These are phyloP conservation scores for Thelonectria discophora DNA, from an alignment of 2,329 filamentous ascomycete genomes.

Conservation along the genomic window DNA sequence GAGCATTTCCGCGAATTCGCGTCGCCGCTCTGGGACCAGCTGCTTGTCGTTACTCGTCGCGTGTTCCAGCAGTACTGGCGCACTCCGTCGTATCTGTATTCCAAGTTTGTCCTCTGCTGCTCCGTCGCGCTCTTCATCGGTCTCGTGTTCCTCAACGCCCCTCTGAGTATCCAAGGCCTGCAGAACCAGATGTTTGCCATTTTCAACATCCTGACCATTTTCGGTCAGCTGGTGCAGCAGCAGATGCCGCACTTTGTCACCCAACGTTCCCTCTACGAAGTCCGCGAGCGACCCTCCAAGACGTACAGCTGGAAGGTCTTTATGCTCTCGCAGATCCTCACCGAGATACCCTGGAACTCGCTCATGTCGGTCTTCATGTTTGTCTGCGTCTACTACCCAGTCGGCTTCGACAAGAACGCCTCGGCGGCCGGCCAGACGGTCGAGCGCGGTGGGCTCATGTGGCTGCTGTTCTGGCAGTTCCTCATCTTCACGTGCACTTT, in stretches of 20 bases:
- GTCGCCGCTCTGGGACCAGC: slow-evolving; percentile 74
- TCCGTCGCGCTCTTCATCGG: slow-evolving; percentile 78
- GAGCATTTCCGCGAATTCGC: slow-evolving; percentile 78
- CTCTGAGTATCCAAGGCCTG: slow-evolving; percentile 77
- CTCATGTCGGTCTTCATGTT: slow-evolving; percentile 79
- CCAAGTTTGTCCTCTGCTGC: slow-evolving; percentile 76
- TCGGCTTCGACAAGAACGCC: slow-evolving; percentile 79
- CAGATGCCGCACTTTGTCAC: slow-evolving; percentile 88
- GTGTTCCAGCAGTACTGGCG: slow-evolving; percentile 95
- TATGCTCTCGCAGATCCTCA: slow-evolving; percentile 82
- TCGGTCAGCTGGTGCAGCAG: slow-evolving; percentile 79
- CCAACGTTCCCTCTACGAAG: slow-evolving; percentile 83
- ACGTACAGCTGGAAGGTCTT: slow-evolving; percentile 88
- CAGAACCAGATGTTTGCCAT: slow-evolving; percentile 89
- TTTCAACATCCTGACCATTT: slow-evolving; percentile 84
- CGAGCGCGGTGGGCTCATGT: slow-evolving; percentile 71
- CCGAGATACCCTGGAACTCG: slow-evolving; percentile 86
- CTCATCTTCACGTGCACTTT: slow-evolving; percentile 75
- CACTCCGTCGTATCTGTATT: slow-evolving; percentile 87
- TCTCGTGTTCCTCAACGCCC: slow-evolving; percentile 79
- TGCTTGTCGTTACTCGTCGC: slow-evolving; percentile 72
- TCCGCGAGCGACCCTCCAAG: slow-evolving; percentile 84
- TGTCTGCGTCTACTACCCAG: slow-evolving; percentile 85
- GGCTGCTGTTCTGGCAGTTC: slow-evolving; percentile 72
- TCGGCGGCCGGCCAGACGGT: slow-evolving; percentile 33